Evolutionary conservation across 306 rosid species (phyloP).

Genomic region (Dalbergia cultrata): DNA sequence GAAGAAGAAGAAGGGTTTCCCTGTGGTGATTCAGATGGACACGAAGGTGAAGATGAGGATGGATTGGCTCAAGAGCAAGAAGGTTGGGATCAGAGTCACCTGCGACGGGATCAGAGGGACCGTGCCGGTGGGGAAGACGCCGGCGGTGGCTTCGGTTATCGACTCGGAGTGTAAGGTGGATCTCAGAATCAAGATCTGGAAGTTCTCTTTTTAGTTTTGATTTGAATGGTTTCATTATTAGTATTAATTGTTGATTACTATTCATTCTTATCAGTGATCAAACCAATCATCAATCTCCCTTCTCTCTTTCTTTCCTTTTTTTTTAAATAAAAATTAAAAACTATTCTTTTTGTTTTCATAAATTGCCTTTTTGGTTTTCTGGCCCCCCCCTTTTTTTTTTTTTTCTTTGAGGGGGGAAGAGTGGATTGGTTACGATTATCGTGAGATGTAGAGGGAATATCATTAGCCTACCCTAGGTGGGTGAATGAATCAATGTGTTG

Average conservation of each 20-base stretch:
- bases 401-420: not conserved
- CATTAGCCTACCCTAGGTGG: not conserved
- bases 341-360: constrained; percentile 37
- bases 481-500: constrained; percentile 10
- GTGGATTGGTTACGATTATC: constrained; percentile 45
- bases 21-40: constrained; percentile 78
- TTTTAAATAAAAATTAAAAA: not conserved
- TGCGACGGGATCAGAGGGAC: constrained; percentile 73
- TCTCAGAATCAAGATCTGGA: constrained; percentile 99
- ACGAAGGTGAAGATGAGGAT: constrained; percentile 83
- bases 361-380: constrained; percentile 18
- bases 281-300: constrained; percentile 43
- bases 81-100: constrained; percentile 83
- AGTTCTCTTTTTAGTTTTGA: constrained; percentile 65
- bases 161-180: constrained; percentile 85
- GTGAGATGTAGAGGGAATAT: constrained; percentile 20
- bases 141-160: constrained; percentile 78
- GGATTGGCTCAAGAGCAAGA: constrained; percentile 74
- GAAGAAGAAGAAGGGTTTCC: constrained; percentile 71
- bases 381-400: too few relatives aligned
- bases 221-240: constrained; percentile 21
- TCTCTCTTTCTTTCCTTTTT: not conserved
- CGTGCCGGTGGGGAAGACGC: constrained; percentile 80
- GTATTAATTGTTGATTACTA: not conserved
- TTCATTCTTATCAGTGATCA: constrained; percentile 46